Evolutionary conservation across 495 filamentous ascomycete genomes (phyloP).

Genomic region (Oleoguttula mirabilis): DNA sequence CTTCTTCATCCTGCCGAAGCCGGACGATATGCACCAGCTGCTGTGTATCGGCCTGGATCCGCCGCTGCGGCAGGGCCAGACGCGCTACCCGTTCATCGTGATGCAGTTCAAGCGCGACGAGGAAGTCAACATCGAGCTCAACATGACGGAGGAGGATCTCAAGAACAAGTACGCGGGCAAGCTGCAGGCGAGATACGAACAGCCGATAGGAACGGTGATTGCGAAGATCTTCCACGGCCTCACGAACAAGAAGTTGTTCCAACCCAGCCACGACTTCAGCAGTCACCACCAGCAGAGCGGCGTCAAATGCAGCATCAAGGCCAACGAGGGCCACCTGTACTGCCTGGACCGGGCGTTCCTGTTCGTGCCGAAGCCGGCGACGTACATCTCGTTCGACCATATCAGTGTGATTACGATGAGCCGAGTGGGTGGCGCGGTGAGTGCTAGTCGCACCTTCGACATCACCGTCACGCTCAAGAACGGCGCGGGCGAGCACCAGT

Average conservation of each 20-base stretch:
- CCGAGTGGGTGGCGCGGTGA: conserved; percentile 85
- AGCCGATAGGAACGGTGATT: conserved; percentile 80
- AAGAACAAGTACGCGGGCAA: conserved; percentile 82
- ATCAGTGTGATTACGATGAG: conserved; percentile 85
- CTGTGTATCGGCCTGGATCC: conserved; percentile 94
- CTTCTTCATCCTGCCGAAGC: conserved; percentile 95
- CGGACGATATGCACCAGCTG: conserved; percentile 88
- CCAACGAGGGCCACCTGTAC: conserved; percentile 92
- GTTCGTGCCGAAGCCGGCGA: conserved; percentile 97
- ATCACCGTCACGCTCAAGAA: conserved; percentile 81
- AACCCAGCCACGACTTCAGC: conserved; percentile 85
- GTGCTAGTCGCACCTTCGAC: conserved; percentile 90
- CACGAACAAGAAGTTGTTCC: conserved; percentile 83
- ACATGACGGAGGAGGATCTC: conserved; percentile 78
- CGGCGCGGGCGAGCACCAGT: conserved; percentile 70
- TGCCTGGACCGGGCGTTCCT: conserved; percentile 97
- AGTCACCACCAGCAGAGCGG: conserved; percentile 87
- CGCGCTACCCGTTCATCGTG: conserved; percentile 93
- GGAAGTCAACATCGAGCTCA: conserved; percentile 90
- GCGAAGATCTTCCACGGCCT: conserved; percentile 88
- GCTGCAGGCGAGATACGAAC: conserved; percentile 76
- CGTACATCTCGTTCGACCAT: conserved; percentile 88
- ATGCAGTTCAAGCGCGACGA: conserved; percentile 99
- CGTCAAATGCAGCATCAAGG: conserved; percentile 98
- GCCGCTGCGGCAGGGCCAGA: conserved; percentile 93